Evolutionary conservation across 2,329 filamentous ascomycete species (phyloP).

Genomic region (Xylariaceae sp.): DNA sequence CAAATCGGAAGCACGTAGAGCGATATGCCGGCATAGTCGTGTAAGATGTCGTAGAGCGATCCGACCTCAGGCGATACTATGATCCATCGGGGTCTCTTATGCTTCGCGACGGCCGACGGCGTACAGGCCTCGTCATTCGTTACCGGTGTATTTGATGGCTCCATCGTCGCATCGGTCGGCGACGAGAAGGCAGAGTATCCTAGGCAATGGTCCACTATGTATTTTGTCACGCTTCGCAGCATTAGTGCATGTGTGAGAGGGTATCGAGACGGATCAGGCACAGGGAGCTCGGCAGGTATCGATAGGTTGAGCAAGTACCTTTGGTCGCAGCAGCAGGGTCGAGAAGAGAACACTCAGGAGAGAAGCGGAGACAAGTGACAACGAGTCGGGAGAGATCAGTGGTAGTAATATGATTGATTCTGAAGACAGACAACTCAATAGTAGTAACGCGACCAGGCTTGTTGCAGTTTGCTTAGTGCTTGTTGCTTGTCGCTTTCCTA

Average conservation of each 20-base stretch:
- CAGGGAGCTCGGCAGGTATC: neutral
- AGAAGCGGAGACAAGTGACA: neutral
- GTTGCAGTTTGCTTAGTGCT: neutral
- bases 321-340: neutral
- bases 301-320: neutral
- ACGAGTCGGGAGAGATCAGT: neutral
- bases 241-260: neutral
- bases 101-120: slow-evolving; percentile 16
- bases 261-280: neutral
- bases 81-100: slow-evolving; percentile 27
- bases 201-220: neutral
- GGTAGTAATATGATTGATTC: no score
- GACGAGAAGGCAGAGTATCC: neutral
- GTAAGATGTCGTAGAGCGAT: slow-evolving; percentile 50
- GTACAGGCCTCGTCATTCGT: slow-evolving; percentile 1
- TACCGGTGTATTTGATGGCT: slow-evolving; percentile 1
- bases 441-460: no score
- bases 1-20: slow-evolving; percentile 50
- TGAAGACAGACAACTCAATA: no score
- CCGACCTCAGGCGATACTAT: slow-evolving; percentile 40
- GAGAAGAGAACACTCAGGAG: neutral
- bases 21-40: slow-evolving; percentile 41
- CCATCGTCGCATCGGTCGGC: slow-evolving; percentile 1
- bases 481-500: neutral
- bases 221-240: neutral